Percentiles rank a stretch among this genome's conserved stretches.
phyloP scores from a whole-genome alignment of 176 grass and related monocot species.

The Hordeum marinum region DNA sequence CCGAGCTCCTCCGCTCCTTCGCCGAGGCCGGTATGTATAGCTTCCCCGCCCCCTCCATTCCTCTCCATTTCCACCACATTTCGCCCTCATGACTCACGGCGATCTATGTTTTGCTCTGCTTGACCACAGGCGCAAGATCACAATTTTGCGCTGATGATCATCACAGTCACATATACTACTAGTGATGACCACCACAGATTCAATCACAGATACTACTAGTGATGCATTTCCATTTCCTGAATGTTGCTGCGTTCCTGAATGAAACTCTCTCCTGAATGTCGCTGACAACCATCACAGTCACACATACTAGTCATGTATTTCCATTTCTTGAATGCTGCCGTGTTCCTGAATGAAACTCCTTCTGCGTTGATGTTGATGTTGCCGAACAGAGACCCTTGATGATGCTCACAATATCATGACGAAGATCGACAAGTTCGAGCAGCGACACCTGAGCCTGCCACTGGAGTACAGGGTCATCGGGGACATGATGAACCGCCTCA shows the following conservation, averaged over 20 bases:
- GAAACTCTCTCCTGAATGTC: too few species aligned
- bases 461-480: constrained; percentile 93
- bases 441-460: constrained; percentile 67
- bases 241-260: too few species aligned
- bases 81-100: not conserved
- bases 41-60: not conserved
- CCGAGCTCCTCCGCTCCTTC: constrained; percentile 60
- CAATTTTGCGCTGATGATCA: not conserved
- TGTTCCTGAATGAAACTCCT: not conserved
- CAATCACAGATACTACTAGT: too few species aligned
- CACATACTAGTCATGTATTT: not conserved
- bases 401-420: constrained; percentile 84
- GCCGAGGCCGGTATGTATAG: constrained; percentile 53
- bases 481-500: constrained; percentile 82
- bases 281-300: not conserved
- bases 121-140: not conserved
- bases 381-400: constrained; percentile 65
- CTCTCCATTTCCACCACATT: not conserved
- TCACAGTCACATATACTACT: too few species aligned
- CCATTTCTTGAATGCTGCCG: not conserved
- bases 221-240: too few species aligned
- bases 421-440: constrained; percentile 79
- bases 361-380: not conserved
- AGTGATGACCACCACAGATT: too few species aligned
- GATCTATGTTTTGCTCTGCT: too few species aligned